Percentiles rank a stretch among this genome's conserved stretches.
Evolutionary conservation across 2,329 filamentous ascomycete genomes (phyloP).

Genomic region (Clathrospora elynae): DNA sequence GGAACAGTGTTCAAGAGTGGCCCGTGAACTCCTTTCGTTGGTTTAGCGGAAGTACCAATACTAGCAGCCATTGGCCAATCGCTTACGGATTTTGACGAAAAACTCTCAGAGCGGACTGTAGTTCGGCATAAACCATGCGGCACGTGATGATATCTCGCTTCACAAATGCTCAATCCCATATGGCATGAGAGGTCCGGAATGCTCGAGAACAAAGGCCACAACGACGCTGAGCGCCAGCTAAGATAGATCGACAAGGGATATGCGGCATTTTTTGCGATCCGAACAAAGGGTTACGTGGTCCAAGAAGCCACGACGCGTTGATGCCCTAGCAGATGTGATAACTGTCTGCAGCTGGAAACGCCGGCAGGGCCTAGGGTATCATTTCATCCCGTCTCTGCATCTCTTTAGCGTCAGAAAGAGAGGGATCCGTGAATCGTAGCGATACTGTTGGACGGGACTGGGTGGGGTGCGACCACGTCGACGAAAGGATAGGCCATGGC

Average conservation of each 20-base stretch:
- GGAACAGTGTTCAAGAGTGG: slow-evolving; percentile 24
- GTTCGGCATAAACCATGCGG: slow-evolving; percentile 41
- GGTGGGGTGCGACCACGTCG: slow-evolving; percentile 51
- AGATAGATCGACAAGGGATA: slow-evolving; percentile 44
- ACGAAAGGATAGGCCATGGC: slow-evolving; percentile 46
- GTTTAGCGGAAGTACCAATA: slow-evolving; percentile 29
- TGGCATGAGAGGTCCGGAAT: slow-evolving; percentile 40
- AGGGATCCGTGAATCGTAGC: slow-evolving; percentile 52
- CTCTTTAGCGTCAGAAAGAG: slow-evolving; percentile 52
- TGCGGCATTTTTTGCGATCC: slow-evolving; percentile 48
- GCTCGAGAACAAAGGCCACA: slow-evolving; percentile 29
- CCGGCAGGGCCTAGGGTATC: slow-evolving; percentile 52
- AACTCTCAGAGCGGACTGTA: slow-evolving; percentile 35
- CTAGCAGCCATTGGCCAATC: slow-evolving; percentile 38
- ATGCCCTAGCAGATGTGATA: slow-evolving; percentile 51
- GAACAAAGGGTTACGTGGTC: slow-evolving; percentile 51
- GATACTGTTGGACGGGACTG: slow-evolving; percentile 51
- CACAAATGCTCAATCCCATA: slow-evolving; percentile 44
- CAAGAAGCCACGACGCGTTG: slow-evolving; percentile 52
- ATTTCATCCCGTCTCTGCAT: slow-evolving; percentile 51
- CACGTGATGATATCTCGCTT: slow-evolving; percentile 49
- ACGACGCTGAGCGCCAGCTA: slow-evolving; percentile 36
- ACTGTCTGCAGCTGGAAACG: slow-evolving; percentile 50
- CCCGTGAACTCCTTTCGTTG: slow-evolving; percentile 26
- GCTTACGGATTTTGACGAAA: slow-evolving; percentile 30